Conservation (phyloP, 805 yeast genomes). For the Suhomyces sp. region DNA sequence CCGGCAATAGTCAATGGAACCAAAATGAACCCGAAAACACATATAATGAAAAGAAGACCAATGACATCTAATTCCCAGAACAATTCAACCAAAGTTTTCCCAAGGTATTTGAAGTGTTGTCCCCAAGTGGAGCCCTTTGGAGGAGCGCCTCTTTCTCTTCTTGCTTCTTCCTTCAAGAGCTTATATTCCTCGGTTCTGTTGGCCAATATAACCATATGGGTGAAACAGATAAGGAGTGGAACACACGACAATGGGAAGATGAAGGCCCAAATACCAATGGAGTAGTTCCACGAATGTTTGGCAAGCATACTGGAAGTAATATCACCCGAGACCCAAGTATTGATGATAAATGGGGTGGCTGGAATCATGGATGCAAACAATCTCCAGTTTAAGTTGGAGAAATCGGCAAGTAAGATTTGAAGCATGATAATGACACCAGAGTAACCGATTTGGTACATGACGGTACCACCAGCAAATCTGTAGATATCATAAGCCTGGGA, state of each 20-base stretch:
- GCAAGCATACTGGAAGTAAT: conserved; percentile 41
- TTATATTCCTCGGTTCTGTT: conserved; percentile 52
- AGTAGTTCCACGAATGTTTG: conserved; percentile 62
- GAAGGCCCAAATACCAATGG: conserved; percentile 78
- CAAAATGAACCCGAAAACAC: conserved; percentile 60
- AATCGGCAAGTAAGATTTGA: conserved; percentile 61
- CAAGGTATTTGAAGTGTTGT: conserved; percentile 13
- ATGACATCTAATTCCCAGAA: conserved; percentile 67
- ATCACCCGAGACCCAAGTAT: conserved; percentile 75
- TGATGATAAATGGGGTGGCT: conserved; percentile 69
- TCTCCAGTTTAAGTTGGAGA: conserved; percentile 71
- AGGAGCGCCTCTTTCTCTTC: no score
- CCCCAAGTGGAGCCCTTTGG: no score
- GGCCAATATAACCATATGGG: conserved; percentile 58
- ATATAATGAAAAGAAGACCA: conserved; percentile 57
- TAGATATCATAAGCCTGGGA: conserved; percentile 59
- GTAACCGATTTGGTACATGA: conserved; percentile 50
- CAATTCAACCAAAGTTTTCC: conserved; percentile 24
- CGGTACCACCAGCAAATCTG: conserved; percentile 64
- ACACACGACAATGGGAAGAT: conserved; percentile 64
- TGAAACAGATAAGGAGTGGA: conserved; percentile 55
- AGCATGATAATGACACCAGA: conserved; percentile 61
- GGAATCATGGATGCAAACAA: conserved; percentile 63
- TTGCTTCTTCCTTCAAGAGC: conserved; percentile 32
- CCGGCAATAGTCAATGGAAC: conserved; percentile 79